These are phyloP conservation scores for Hyphopichia buzzinii DNA, from an alignment of 1,139 yeast genomes.

Conservation along the genomic window DNA sequence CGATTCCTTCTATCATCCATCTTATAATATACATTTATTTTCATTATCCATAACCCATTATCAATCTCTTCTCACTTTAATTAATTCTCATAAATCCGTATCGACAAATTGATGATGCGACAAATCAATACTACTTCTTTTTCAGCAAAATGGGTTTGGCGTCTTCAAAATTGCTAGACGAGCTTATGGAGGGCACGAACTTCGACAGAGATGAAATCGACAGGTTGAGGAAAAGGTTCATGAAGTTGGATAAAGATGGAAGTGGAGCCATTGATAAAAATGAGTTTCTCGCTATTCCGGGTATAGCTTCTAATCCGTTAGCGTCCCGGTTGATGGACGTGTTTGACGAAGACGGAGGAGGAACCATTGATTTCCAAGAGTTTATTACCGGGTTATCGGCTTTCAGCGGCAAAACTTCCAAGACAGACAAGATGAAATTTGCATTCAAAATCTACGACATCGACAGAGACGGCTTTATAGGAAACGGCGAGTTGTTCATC, in stretches of 20 bases:
- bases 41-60: no score
- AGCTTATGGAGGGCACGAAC: constrained; percentile 73
- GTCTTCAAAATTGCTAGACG: constrained; percentile 64
- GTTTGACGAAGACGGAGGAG: constrained; percentile 90
- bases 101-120: no score
- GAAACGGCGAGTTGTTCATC: constrained; percentile 90
- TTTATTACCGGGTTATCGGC: constrained; percentile 88
- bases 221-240: constrained; percentile 84
- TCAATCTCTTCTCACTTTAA: no score
- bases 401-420: constrained; percentile 84
- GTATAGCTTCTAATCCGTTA: constrained; percentile 85
- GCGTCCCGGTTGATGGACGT: constrained; percentile 90
- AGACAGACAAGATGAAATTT: constrained; percentile 79
- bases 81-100: no score
- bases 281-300: constrained; percentile 91
- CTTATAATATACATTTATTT: no score
- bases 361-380: constrained; percentile 93
- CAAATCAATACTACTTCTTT: no score
- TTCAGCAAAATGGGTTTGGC: constrained; percentile 67
- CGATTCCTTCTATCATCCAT: no score
- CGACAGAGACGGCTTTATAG: constrained; percentile 90
- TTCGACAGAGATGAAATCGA: constrained; percentile 90
- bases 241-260: constrained; percentile 92
- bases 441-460: constrained; percentile 95
- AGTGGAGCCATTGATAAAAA: constrained; percentile 89